Evolutionary conservation across 1,284 basidiomycete species (phyloP), one percentile per base, ranked within the genome.

Genomic region (Moesziomyces sp.): DNA sequence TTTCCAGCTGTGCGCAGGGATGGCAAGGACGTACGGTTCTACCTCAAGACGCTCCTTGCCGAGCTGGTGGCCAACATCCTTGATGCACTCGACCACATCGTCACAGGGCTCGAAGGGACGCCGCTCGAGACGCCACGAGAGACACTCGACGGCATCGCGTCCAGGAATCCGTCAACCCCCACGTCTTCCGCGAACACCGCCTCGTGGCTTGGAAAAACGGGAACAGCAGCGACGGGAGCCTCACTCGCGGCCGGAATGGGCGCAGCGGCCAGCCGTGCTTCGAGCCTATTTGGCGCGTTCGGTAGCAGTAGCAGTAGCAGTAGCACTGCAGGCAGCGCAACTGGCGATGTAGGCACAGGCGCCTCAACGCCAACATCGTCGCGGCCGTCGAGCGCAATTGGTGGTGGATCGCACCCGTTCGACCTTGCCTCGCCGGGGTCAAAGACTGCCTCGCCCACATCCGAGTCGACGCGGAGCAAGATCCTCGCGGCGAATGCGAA

Each of bases 71-170:
- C 65, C 46, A 57, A 58, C 21, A 50, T 83, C 13, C 62, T 84
- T 11, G 82, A 84, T 46, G 74, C 74, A 2, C 53, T 83, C 16
- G 75, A 83, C 26, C 47, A 52, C 16, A 61, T 79, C 3, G 76
- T 83, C 18, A 57, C 49, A 3, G 76, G 68, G 3, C 63, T 83
- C 4, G 77, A 83, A 24, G 80, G 79, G 5, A 71, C 63, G 13
- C 73, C 80, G 35, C 49, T 83, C 16, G 82, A 83, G 51, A 83
- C 82, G 21, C 82, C 82, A 0, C 70, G 82, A 38, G 82, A 83
- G 59, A 83, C 82, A 43, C 74, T 83, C 5, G 80, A 79, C 19
- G 73, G 72, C 13, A 54, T 63, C 43, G 56, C 57, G 0, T 54
- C 63, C 18, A 52, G 47, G n/a, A 34, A 34, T 19, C 52, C 60